phyloP scores from a whole-genome alignment of 225 moss, liverwort and hornwort species.

The Bryum argenteum region DNA sequence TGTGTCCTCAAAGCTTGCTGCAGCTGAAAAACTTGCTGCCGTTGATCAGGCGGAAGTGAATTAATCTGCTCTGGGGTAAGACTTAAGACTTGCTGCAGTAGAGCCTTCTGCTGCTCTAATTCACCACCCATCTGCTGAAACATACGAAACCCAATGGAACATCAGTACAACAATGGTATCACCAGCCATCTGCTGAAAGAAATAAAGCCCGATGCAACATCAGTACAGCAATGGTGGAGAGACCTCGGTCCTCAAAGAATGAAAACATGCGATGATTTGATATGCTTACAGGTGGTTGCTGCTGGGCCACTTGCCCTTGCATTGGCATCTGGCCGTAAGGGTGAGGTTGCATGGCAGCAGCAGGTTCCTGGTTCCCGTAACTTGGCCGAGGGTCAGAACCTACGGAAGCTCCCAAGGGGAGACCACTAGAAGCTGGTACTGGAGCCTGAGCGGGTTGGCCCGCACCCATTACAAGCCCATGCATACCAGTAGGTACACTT shows the following conservation, averaged over 20 bases:
- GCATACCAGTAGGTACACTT: slow-evolving; percentile 46
- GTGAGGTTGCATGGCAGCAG: slow-evolving; percentile 67
- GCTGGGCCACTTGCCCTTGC: slow-evolving; percentile 65
- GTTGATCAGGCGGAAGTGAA: slow-evolving; percentile 90
- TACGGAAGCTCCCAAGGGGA: slow-evolving; percentile 56
- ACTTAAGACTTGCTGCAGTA: slow-evolving; percentile 96
- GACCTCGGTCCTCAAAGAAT: background rate
- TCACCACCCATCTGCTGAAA: slow-evolving; percentile 72
- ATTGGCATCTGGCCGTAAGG: slow-evolving; percentile 68
- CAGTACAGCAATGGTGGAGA: no score
- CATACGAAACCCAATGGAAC: slow-evolving; percentile 14
- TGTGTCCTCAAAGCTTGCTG: slow-evolving; percentile 89
- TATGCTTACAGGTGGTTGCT: slow-evolving; percentile 67
- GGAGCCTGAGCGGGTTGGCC: slow-evolving; percentile 52
- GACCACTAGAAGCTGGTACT: slow-evolving; percentile 50
- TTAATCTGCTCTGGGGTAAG: slow-evolving; percentile 98
- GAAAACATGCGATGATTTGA: slow-evolving; percentile 1
- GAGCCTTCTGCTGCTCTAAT: slow-evolving; percentile 94
- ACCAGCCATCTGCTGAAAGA: no score
- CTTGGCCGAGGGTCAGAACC: slow-evolving; percentile 48
- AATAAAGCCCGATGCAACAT: no score
- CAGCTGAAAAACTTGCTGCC: slow-evolving; percentile 97
- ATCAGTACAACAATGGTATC: background rate
- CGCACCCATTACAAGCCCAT: slow-evolving; percentile 60
- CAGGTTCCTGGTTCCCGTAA: slow-evolving; percentile 71